phyloP scores from a whole-genome alignment of 139 green algal genomes.

The Picochlorum sp. region DNA sequence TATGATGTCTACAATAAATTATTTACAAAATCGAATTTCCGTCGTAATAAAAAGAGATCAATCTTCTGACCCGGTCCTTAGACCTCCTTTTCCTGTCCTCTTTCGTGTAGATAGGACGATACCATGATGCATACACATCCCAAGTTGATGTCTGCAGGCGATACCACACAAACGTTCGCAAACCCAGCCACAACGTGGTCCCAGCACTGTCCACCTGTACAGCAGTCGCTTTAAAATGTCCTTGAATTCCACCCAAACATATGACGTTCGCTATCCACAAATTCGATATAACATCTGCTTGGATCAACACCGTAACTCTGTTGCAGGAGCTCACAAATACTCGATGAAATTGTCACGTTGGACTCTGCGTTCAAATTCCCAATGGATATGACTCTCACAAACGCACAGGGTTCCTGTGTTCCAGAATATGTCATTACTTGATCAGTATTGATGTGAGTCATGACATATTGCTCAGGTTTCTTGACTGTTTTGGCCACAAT shows the following conservation, averaged over 20 bases:
- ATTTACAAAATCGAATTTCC: not conserved
- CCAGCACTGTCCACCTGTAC: too few relatives aligned
- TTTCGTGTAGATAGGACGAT: too few relatives aligned
- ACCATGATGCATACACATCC: too few relatives aligned
- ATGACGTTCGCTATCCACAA: not conserved
- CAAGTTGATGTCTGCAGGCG: too few relatives aligned
- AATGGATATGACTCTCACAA: not conserved
- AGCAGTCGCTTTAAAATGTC: not conserved
- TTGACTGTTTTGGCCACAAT: not conserved
- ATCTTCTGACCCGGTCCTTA: too few relatives aligned
- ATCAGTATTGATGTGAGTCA: not conserved
- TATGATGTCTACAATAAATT: not conserved
- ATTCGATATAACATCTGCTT: not conserved
- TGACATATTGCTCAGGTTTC: slow-evolving; percentile 4
- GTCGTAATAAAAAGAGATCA: too few relatives aligned
- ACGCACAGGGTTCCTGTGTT: slow-evolving; percentile 1
- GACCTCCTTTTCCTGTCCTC: too few relatives aligned
- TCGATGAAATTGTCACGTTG: slow-evolving; percentile 1
- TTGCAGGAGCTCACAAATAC: not conserved
- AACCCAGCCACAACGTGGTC: too few relatives aligned
- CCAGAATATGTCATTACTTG: slow-evolving; percentile 3
- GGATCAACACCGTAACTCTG: not conserved
- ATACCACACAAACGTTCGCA: too few relatives aligned
- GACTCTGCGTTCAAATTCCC: not conserved
- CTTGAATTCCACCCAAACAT: slow-evolving; percentile 3